These are phyloP conservation scores for Diversispora eburnea DNA, from an alignment of 192 early-diverging fungal species.

Conservation along the genomic window DNA sequence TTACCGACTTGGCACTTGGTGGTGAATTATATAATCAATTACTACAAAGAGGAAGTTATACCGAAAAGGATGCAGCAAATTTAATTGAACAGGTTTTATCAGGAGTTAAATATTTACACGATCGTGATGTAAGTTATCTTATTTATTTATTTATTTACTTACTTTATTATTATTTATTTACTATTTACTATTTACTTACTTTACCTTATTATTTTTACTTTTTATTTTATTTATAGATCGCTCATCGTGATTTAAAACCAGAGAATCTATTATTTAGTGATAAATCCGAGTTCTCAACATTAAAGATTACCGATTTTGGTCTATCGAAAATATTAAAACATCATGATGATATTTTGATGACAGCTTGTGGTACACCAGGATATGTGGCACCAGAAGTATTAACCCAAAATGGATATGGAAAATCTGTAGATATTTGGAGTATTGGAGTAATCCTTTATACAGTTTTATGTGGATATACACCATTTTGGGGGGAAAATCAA, in stretches of 20 bases:
- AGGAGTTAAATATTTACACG: conserved; percentile 86
- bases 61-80: conserved; percentile 74
- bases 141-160: not conserved
- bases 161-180: not conserved
- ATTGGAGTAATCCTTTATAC: conserved; percentile 91
- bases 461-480: conserved; percentile 74
- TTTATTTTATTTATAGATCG: conserved; percentile 55
- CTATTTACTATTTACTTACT: not conserved
- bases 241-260: conserved; percentile 82
- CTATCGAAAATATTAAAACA: conserved; percentile 67
- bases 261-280: conserved; percentile 82
- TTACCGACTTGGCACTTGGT: conserved; percentile 74
- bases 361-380: conserved; percentile 84
- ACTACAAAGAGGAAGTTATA: conserved; percentile 68
- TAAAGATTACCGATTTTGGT: conserved; percentile 91
- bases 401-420: conserved; percentile 80
- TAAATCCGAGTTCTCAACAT: conserved; percentile 51
- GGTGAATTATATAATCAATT: conserved; percentile 87
- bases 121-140: conserved; percentile 48
- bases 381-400: conserved; percentile 88
- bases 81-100: conserved; percentile 73
- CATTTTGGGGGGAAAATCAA: conserved; percentile 67
- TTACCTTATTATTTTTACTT: not conserved
- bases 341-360: conserved; percentile 76
- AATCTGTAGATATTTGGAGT: conserved; percentile 93